Base-by-base conservation (phyloP, 2,329 filamentous ascomycete species). In the Phialemoniopsis sp. region DNA sequence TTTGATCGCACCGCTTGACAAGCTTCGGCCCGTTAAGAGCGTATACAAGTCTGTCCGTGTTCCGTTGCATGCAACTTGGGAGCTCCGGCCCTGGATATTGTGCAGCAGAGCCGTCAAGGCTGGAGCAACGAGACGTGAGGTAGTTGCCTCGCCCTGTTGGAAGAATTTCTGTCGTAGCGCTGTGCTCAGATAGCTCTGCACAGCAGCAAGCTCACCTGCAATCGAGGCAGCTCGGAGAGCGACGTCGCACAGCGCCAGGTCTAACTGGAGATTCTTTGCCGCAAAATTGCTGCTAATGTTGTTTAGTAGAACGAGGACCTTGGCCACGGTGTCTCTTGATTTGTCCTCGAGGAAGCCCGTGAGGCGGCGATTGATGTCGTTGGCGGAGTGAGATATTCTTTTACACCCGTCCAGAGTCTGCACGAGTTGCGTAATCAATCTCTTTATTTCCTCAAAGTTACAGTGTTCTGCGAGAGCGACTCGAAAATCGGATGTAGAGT, bases 251-350 rank as follows among this genome's bases (percentile, higher is more conserved):
- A 53, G 30, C 10, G 38, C 17, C 6, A 16, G 21, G 15, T 32
- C 41, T 10, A 50, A 26, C 5, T n/a, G 37, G 14, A 37, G 32
- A 14, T 45, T 46, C 15, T 50, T 41, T 8, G 43, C 42, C 4
- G 55, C 48, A 9, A 67, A 48, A 32, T 55, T 58, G 32, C 64
- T 52, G 18, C 54, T 47, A 13, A 72, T 39, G 43, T 70, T 68
- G 38, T 69, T 66, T 17, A 73, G 46, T 36, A 72, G 59, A 2
- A 51, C 44, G 30, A 72, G 49, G 29, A 54, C 18, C 3, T 50
- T 34, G 15, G 34, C 8, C 9, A 15, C 4, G 4, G 38, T 12
- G 13, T 37, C 36, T 8, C 8, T 8, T n/a, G 31, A 21, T 31
- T 32, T 36, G n/a, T 17, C n/a, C 7, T 10, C 45, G 45, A 35